Base-by-base conservation (phyloP, 441 rosid genomes). In the Adansonia grandidieri region DNA sequence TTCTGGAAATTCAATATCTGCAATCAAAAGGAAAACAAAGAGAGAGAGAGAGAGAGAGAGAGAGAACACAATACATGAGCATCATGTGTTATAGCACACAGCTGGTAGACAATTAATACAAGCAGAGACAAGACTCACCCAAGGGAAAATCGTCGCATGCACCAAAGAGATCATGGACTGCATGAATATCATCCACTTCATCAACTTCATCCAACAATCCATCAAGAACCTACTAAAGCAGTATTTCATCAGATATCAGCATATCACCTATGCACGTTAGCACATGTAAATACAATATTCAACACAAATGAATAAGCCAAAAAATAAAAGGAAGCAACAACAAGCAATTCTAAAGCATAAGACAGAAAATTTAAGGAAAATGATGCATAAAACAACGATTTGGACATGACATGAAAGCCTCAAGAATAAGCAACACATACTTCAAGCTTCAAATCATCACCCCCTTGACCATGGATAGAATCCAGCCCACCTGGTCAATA, bases 171-270 rank as follows among this genome's bases (percentile, higher is more conserved):
- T 89, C 85, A 42, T 86, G 80, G 14, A 91, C 86, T 24, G 91
- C 92, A 76, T 86, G 85, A 79, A 90, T 77, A 82, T 89, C 92
- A 78, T 91, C 97, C 74, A 88, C 90, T 82, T 91, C 95, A 70
- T 88, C 90, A 82, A 92, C 85, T 77, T 84, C 96, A 80, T 90
- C 94, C 58, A 93, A 86, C 87, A 91, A 76, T 66, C 93, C 97
- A 78, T 94, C 95, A 69, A 92, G 91, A 89, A 85, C 91, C 99
- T 95, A 86, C 57, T 32, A 81, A 76, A 86, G 62, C 80, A 79
- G 32, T 69, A 64, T 74, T 73, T 63, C 45, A 76, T 77, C 70
- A 75, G 70, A 78, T 71, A 62, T 44, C 48, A 66, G 24, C 62
- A 78, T 71, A 62, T 40, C 50, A 53, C 24, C 5, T 50, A 69